Evolutionary conservation across 441 rosid genomes (phyloP), one percentile per base, ranked within the genome.

Genomic region (Rhodomyrtus psidioides): DNA sequence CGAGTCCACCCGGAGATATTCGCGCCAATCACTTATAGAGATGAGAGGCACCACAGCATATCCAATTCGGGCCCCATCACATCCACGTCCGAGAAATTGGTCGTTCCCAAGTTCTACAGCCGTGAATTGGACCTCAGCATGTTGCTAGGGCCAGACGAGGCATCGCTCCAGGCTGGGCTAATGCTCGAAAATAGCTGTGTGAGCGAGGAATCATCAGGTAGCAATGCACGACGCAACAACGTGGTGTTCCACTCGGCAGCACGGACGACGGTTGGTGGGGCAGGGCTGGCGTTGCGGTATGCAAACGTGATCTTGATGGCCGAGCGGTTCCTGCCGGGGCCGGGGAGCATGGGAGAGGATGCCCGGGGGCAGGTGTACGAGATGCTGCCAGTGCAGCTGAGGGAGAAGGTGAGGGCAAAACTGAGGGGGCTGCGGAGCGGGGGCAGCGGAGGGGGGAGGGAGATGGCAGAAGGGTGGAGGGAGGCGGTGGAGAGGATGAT

Each of bases 261-360:
- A 5, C 82, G 58, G 14, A 82, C 87, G 56, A 91, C 91, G 4
- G 92, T 89, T 2, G 95, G 95, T 2, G 88, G 89, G 26, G 88
- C 93, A 9, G 93, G 95, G 81, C 93, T 93, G 14, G 86, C 91
- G 12, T 6, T 84, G 30, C 87, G 91, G 42, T 92, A 91, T 81
- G 95, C 95, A 5, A 89, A 91, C 62, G 59, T 92, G 28, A 89
- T 93, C 26, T 28, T 65, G 17, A 83, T 57, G 26, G 93, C 91
- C 24, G 89, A 91, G 87, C 84, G 54, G 16, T 89, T 85, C 87
- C 87, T 92, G 56, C n/a, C 84, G 86, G 14, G 85, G 51, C 85
- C 91, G 16, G 42, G 55, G 44, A 74, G 19, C 16, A 88, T 90
- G 12, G 83, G 56, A 44, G 89, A 90, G 51, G 94, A 89, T 19